A percentile compares a stretch with the other conserved stretches of the same genome.
Conservation (phyloP, 108 stramenopile species). For the Asterionellopsis glacialis region DNA sequence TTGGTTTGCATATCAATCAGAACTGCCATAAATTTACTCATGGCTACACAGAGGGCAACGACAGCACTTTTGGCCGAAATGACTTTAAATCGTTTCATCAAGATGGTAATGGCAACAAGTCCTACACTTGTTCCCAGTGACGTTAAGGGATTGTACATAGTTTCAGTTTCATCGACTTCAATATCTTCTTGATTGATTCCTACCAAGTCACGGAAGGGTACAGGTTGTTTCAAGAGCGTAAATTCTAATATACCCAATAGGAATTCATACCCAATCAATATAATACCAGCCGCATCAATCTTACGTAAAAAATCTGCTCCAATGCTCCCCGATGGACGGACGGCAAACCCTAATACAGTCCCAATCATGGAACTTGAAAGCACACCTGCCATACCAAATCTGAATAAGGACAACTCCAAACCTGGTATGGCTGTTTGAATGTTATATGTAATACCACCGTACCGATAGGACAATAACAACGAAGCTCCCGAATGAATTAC, state of each 20-base stretch:
- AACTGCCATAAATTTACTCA: conserved; percentile 58
- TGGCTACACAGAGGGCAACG: conserved; percentile 26
- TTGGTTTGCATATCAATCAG: conserved; percentile 46
- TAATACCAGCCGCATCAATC: conserved; percentile 50
- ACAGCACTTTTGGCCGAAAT: conserved; percentile 29
- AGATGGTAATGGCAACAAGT: conserved; percentile 22
- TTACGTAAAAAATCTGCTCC: conserved; percentile 39
- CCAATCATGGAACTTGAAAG: conserved; percentile 36
- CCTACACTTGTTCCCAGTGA: conserved; percentile 46
- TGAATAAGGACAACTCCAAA: conserved; percentile 30
- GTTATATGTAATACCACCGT: conserved; percentile 48
- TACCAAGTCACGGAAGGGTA: conserved; percentile 28
- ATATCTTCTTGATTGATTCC: conserved; percentile 37
- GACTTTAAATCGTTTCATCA: conserved; percentile 32
- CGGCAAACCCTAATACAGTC: conserved; percentile 51
- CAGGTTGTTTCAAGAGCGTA: conserved; percentile 46
- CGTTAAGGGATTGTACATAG: conserved; percentile 49
- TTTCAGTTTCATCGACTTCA: conserved; percentile 44
- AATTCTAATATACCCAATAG: conserved; percentile 42
- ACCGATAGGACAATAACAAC: conserved; percentile 63
- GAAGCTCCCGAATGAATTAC: conserved; percentile 55
- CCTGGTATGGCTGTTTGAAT: conserved; percentile 43
- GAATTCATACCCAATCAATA: conserved; percentile 41
- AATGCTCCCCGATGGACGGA: conserved; percentile 55
- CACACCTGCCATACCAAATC: conserved; percentile 50